Evolutionary conservation across 768 basidiomycete species (phyloP).

Genomic region (Pleurotus djamor): DNA sequence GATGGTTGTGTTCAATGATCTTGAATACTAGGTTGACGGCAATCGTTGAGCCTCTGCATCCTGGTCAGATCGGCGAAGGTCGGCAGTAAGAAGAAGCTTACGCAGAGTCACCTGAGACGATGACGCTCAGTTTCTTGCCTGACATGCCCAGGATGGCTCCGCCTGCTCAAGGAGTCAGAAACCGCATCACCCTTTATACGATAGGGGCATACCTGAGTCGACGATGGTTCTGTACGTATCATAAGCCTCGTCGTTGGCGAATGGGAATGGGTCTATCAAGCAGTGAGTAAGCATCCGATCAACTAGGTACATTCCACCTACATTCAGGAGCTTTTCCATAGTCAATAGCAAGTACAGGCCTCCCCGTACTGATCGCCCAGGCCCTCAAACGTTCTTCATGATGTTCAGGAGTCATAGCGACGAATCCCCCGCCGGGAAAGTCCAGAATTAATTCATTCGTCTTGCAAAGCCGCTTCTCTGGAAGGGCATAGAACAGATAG

Average conservation of each 20-base stretch:
- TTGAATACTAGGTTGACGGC: slow-evolving; percentile 83
- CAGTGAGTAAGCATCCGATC: slow-evolving; percentile 2
- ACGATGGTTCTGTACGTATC: slow-evolving; percentile 83
- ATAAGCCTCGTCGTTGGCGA: slow-evolving; percentile 92
- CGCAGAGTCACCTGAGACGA: slow-evolving; percentile 97
- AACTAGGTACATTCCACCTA: slow-evolving; percentile 30
- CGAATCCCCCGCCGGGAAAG: slow-evolving; percentile 95
- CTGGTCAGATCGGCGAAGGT: slow-evolving; percentile 7
- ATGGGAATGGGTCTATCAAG: slow-evolving; percentile 88
- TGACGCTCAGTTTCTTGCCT: slow-evolving; percentile 72
- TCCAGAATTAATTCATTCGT: slow-evolving; percentile 86
- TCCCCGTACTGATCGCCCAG: slow-evolving; percentile 81
- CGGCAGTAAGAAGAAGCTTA: slow-evolving; percentile 37
- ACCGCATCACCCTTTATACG: neutral
- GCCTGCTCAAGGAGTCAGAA: slow-evolving; percentile 25
- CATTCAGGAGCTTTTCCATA: slow-evolving; percentile 98
- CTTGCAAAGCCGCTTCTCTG: slow-evolving; percentile 58
- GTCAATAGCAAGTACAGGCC: slow-evolving; percentile 82
- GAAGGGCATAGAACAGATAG: slow-evolving; percentile 78
- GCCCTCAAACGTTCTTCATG: slow-evolving; percentile 90
- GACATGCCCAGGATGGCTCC: slow-evolving; percentile 87
- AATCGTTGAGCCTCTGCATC: slow-evolving; percentile 79
- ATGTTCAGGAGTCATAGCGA: slow-evolving; percentile 94
- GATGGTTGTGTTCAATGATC: slow-evolving; percentile 66
- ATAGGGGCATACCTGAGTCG: slow-evolving; percentile 50